Base-by-base conservation (phyloP, 306 rosid species). In the Hippophae tibetana region DNA sequence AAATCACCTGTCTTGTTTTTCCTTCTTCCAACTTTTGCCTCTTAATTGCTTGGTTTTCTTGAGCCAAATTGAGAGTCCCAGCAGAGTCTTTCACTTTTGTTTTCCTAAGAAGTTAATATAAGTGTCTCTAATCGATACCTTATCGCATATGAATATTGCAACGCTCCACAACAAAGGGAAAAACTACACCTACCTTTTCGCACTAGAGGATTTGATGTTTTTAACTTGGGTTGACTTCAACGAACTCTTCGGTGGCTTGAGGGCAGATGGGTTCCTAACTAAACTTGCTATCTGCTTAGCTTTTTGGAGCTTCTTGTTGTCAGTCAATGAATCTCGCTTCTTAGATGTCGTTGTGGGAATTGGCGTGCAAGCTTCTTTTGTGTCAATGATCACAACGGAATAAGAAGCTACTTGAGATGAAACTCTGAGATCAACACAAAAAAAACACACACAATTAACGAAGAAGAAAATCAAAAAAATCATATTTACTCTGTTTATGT, bases 21-120 rank as follows among this genome's bases (percentile, higher is more conserved):
- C 95, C 99, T 57, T 76, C 97, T 9, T 93, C 99, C 74, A 93
- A 72, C 63, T 88, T 93, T 79, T 93, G 99, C 67, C 82, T 79
- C 80, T 93, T 93, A 58, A 93, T 84, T 44, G 99, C 94, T 63
- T 93, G 99, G 67, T 86, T 88, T 72, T 88, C 99, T 66, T 77
- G 95, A 54, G 75, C 70, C 49, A 93, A 62, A 64, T 65, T 63
- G 49, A 79, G 65, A 59, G 82, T 78, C 38, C 81, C 80, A 57
- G 67, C 49, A 55, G 62, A 43, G 67, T 69, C 79, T 69, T 82
- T 86, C 73, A 41, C 63, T n/a, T 59, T 63, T 6, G 57, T 26
- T 61, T 63, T 73, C 55, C 85, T 76, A 50, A 14, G 60, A 43
- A 7, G 31, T 56, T 6, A 53, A 27, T 49, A 8, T 31, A 31